These are phyloP conservation scores for Agarophyton chilense DNA, from an alignment of 23 red algal genomes.

Conservation along the genomic window DNA sequence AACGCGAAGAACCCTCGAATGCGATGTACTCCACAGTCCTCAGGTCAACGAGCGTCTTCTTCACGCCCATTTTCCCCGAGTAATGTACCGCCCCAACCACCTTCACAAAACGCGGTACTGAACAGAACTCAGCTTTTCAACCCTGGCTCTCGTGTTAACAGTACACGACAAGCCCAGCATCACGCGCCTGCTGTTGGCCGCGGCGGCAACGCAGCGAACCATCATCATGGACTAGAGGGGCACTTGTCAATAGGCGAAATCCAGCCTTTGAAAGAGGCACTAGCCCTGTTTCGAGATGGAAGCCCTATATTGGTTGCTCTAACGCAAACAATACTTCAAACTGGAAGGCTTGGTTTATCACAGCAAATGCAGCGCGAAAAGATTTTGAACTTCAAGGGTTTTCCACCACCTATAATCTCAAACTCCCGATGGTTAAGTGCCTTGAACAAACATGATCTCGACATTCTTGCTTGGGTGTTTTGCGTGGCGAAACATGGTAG, in stretches of 20 bases:
- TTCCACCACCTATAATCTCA: not conserved
- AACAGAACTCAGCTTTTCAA: not conserved
- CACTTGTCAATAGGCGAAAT: slow-evolving; percentile 32
- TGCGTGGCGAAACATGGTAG: slow-evolving; percentile 40
- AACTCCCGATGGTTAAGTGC: not conserved
- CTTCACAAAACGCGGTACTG: not conserved
- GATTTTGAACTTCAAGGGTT: slow-evolving; percentile 59
- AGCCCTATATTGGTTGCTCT: slow-evolving; percentile 17
- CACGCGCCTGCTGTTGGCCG: not conserved
- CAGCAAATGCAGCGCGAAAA: slow-evolving; percentile 17
- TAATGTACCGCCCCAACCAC: not conserved
- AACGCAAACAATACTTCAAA: slow-evolving; percentile 14
- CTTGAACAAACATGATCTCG: slow-evolving; percentile 44
- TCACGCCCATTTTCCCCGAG: not conserved
- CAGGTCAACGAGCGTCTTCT: not conserved
- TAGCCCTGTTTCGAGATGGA: slow-evolving; percentile 35
- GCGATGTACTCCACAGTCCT: not conserved
- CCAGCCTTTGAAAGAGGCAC: slow-evolving; percentile 21
- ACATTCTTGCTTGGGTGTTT: slow-evolving; percentile 60
- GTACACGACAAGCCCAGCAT: not conserved
- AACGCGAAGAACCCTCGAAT: not conserved
- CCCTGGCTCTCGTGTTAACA: not conserved
- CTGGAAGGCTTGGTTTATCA: not conserved
- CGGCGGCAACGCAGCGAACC: not conserved
- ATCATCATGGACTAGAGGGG: not conserved